Evolutionary conservation across 2,329 filamentous ascomycete species (phyloP).

Genomic region (Colletotrichum navitas): DNA sequence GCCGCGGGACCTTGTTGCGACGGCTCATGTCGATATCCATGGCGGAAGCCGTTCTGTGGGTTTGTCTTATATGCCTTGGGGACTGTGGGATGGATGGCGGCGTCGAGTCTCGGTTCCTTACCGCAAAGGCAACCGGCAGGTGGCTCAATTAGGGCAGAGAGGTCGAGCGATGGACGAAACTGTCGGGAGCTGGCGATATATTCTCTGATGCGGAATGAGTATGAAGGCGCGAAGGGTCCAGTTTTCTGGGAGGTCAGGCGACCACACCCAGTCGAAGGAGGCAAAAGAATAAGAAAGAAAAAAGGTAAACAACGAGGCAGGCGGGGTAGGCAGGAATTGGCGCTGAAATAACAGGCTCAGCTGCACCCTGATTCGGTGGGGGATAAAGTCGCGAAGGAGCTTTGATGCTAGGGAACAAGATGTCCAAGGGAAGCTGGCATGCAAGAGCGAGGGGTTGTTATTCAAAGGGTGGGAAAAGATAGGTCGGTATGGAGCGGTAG

Average conservation of each 20-base stretch:
- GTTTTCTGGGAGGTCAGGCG: conserved; percentile 34
- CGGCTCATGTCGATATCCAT: conserved; percentile 81
- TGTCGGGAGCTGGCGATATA: conserved; percentile 23
- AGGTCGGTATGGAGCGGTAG: conserved; percentile 34
- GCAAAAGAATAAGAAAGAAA: neutral
- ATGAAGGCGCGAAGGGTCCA: conserved; percentile 30
- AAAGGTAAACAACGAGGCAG: conserved; percentile 39
- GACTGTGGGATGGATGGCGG: conserved; percentile 33
- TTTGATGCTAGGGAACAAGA: conserved; percentile 25
- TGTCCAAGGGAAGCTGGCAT: conserved; percentile 34
- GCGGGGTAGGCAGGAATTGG: conserved; percentile 42
- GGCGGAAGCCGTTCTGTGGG: conserved; percentile 33
- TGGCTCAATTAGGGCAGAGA: conserved; percentile 14
- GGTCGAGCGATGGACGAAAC: conserved; percentile 21
- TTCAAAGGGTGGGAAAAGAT: conserved; percentile 38
- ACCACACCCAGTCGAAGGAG: conserved; percentile 28
- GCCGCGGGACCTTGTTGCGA: conserved; percentile 87
- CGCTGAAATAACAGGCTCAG: conserved; percentile 39
- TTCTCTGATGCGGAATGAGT: conserved; percentile 19
- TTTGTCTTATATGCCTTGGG: conserved; percentile 17
- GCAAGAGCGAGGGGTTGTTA: conserved; percentile 41
- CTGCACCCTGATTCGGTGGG: conserved; percentile 33
- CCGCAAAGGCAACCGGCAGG: conserved; percentile 32
- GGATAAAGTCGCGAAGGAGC: conserved; percentile 32
- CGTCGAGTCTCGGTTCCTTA: conserved; percentile 34